These are phyloP conservation scores for Tetrahymena elliotti DNA, from an alignment of 73 alveolate genomes.

Conservation along the genomic window DNA sequence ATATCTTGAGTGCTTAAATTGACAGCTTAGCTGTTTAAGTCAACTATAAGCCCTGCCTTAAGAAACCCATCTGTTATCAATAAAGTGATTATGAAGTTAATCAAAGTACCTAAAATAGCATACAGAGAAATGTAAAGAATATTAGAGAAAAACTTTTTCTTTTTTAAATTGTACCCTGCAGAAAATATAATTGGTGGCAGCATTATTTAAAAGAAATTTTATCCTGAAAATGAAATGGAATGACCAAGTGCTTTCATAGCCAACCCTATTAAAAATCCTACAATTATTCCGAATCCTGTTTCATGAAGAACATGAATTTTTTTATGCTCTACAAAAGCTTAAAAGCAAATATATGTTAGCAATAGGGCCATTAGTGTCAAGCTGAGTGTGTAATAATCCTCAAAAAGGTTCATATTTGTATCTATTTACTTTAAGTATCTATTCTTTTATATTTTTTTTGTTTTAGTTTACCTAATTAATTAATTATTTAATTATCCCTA, in stretches of 20 bases:
- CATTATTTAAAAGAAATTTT: constrained; percentile 17
- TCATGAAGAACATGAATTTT: constrained; percentile 37
- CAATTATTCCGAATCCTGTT: constrained; percentile 29
- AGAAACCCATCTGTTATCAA: constrained; percentile 13
- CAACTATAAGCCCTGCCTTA: background rate
- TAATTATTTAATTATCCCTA: background rate
- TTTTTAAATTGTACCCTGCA: constrained; percentile 32
- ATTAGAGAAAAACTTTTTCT: constrained; percentile 17
- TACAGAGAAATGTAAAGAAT: constrained; percentile 17
- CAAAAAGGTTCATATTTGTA: background rate
- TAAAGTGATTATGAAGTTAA: constrained; percentile 6
- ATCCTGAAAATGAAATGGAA: constrained; percentile 11
- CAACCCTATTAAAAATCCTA: constrained; percentile 23
- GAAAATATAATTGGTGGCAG: constrained; percentile 33
- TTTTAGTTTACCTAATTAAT: background rate
- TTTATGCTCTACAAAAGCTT: background rate
- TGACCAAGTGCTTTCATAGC: background rate
- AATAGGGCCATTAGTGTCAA: background rate
- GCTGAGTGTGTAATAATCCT: background rate
- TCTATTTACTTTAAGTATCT: background rate
- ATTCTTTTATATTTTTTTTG: background rate
- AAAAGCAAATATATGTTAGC: background rate
- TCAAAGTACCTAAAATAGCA: constrained; percentile 23
- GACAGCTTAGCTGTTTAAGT: constrained; percentile 7
- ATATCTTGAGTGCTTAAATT: constrained; percentile 36